Evolutionary conservation across 768 basidiomycete genomes (phyloP).

Genomic region (Lyophyllum atratum): DNA sequence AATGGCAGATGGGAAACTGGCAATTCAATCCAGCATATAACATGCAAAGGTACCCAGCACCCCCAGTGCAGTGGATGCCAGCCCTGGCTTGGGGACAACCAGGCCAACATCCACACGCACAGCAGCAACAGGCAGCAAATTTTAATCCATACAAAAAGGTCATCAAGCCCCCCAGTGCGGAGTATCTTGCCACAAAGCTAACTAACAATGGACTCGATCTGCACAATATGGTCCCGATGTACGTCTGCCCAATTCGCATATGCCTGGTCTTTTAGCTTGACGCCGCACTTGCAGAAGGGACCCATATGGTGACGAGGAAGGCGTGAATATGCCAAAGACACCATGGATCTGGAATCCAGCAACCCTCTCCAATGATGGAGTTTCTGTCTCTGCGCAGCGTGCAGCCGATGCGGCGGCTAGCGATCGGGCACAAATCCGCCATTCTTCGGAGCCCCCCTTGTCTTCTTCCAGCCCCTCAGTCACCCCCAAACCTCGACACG

Average conservation of each 20-base stretch:
- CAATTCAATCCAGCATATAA: slow-evolving; percentile 48
- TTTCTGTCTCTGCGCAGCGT: slow-evolving; percentile 10
- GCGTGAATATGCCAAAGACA: slow-evolving; percentile 39
- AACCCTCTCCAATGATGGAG: slow-evolving; percentile 36
- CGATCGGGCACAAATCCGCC: slow-evolving; percentile 18
- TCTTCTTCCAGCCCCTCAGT: neutral
- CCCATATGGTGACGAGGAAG: slow-evolving; percentile 24
- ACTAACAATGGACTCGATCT: slow-evolving; percentile 67
- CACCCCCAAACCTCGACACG: slow-evolving; percentile 7
- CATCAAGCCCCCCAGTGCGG: slow-evolving; percentile 61
- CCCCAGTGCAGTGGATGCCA: slow-evolving; percentile 37
- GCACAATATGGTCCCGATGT: slow-evolving; percentile 66
- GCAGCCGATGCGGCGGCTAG: slow-evolving; percentile 12
- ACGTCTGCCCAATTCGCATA: slow-evolving; percentile 24
- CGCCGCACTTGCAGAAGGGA: slow-evolving; percentile 30
- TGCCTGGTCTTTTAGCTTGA: neutral
- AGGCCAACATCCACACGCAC: slow-evolving; percentile 19
- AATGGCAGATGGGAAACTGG: slow-evolving; percentile 59
- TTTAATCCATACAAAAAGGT: slow-evolving; percentile 66
- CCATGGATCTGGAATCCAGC: slow-evolving; percentile 78
- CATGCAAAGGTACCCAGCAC: slow-evolving; percentile 24
- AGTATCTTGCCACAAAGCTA: slow-evolving; percentile 63
- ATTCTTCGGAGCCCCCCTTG: slow-evolving; percentile 24
- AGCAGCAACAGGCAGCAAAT: slow-evolving; percentile 21
- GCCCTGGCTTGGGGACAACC: slow-evolving; percentile 38